Conservation (phyloP, 2,329 filamentous ascomycete genomes). For the Sclerotinia glacialis region DNA sequence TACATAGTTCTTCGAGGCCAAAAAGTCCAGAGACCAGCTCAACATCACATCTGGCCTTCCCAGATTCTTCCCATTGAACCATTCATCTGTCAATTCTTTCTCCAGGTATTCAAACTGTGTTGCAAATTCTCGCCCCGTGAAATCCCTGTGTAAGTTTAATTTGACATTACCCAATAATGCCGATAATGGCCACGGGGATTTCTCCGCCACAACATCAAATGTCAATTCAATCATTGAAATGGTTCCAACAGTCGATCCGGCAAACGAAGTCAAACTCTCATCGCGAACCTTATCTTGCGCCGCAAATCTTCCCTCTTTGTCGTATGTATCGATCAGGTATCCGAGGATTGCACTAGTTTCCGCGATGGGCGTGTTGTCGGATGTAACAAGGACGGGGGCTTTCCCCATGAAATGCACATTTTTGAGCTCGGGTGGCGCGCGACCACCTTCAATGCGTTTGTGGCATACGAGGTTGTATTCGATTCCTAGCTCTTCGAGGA, state of each 20-base stretch:
- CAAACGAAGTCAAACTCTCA: slow-evolving; percentile 32
- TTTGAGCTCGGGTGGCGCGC: slow-evolving; percentile 67
- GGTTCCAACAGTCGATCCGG: slow-evolving; percentile 12
- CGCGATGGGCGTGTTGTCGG: slow-evolving; percentile 32
- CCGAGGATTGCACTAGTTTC: slow-evolving; percentile 39
- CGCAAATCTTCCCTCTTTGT: slow-evolving; percentile 35
- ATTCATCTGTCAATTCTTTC: slow-evolving; percentile 33
- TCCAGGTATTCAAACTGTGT: slow-evolving; percentile 32
- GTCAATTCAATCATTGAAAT: slow-evolving; percentile 15
- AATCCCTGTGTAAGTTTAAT: slow-evolving; percentile 25
- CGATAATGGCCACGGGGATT: slow-evolving; percentile 34
- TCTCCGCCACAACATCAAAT: slow-evolving; percentile 14
- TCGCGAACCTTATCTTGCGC: slow-evolving; percentile 37
- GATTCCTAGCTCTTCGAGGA: slow-evolving; percentile 66
- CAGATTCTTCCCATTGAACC: slow-evolving; percentile 38
- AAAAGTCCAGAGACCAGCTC: slow-evolving; percentile 40
- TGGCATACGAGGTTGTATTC: slow-evolving; percentile 75
- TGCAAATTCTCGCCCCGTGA: slow-evolving; percentile 31
- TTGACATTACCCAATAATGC: slow-evolving; percentile 28
- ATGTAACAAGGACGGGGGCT: slow-evolving; percentile 63
- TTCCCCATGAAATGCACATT: slow-evolving; percentile 81
- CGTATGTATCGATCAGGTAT: slow-evolving; percentile 40
- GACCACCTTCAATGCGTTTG: slow-evolving; percentile 33
- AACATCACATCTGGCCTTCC: slow-evolving; percentile 41
- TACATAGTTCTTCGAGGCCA: slow-evolving; percentile 37